Evolutionary conservation across 2,329 filamentous ascomycete genomes (phyloP).

Genomic region (Venturia effusa): DNA sequence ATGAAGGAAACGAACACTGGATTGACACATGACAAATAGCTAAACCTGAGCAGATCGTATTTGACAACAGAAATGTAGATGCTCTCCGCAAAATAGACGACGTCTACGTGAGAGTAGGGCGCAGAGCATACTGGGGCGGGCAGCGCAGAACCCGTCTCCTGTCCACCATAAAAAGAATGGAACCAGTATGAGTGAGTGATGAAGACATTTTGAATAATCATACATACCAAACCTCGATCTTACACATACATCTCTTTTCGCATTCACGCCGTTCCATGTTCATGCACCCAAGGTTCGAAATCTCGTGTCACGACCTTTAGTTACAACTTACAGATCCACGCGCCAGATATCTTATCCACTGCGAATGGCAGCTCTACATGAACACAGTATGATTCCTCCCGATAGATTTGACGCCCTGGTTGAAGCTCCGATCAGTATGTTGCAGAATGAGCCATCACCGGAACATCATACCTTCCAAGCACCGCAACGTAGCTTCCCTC

Average conservation of each 20-base stretch:
- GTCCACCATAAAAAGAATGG: too few species aligned
- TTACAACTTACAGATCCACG: background rate
- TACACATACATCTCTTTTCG: background rate
- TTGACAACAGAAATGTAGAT: too few species aligned
- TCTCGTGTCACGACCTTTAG: background rate
- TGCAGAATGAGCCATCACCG: background rate
- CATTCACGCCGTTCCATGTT: background rate
- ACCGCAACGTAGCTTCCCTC: background rate
- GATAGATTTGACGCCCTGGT: background rate
- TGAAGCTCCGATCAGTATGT: background rate
- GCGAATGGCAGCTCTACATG: background rate
- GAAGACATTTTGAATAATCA: background rate
- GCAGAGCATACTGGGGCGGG: too few species aligned
- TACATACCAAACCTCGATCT: background rate
- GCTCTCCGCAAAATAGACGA: too few species aligned
- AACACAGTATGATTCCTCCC: background rate
- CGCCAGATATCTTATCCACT: background rate
- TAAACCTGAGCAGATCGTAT: too few species aligned
- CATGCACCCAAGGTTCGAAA: background rate
- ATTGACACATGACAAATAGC: too few species aligned
- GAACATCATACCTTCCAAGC: background rate
- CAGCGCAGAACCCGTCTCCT: too few species aligned
- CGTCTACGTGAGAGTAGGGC: too few species aligned
- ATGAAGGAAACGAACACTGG: too few species aligned
- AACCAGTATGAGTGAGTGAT: background rate